Base-by-base conservation (phyloP, 2,329 filamentous ascomycete genomes). In the Trichoderma cornu-damae region DNA sequence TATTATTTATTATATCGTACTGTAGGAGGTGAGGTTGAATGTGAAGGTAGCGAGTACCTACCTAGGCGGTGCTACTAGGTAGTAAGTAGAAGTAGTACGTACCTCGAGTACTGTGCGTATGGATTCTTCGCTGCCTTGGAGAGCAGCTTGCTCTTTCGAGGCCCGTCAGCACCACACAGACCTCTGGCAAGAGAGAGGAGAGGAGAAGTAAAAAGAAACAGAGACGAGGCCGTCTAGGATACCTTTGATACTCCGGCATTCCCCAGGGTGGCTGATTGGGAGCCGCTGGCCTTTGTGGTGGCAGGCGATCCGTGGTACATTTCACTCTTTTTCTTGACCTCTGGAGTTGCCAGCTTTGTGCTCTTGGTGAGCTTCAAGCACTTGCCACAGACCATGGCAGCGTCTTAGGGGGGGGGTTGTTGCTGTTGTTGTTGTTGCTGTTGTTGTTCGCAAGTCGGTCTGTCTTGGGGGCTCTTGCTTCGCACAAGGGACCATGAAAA, bases 101-200 rank as follows among this genome's bases (percentile, higher is more conserved):
- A 64, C 65, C 63, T 67, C 8, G 83, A 77, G 67, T 86, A 86
- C 54, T 82, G 77, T 2, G 83, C 83, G 63, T 85, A 87, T 0
- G 84, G 84, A 61, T 87, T 86, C 70, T 85, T 84, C 30, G 84
- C 84, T 46, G 79, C 77, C 62, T 84, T 81, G 58, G 82, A 86
- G 30, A 86, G 72, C 4, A 86, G 75, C 68, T 87, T 87, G 70
- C 80, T 86, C 82, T 84, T n/a, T n/a, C n/a, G 7, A 26, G 53
- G 11, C 7, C 12, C 2, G 42, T 51, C 37, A 47, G 42, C 22
- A 46, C 9, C 18, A 22, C n/a, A 18, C 34, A 24, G 26, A 14
- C 24, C 35, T 20, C 14, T n/a, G 44, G 34, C 11, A n/a, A 2
- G 43, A 22, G 11, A 9, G 3, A 9, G 8, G 30, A 16, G 8